Evolutionary conservation across 352 stramenopile genomes (phyloP).

Genomic region (Blastocystis sp.): DNA sequence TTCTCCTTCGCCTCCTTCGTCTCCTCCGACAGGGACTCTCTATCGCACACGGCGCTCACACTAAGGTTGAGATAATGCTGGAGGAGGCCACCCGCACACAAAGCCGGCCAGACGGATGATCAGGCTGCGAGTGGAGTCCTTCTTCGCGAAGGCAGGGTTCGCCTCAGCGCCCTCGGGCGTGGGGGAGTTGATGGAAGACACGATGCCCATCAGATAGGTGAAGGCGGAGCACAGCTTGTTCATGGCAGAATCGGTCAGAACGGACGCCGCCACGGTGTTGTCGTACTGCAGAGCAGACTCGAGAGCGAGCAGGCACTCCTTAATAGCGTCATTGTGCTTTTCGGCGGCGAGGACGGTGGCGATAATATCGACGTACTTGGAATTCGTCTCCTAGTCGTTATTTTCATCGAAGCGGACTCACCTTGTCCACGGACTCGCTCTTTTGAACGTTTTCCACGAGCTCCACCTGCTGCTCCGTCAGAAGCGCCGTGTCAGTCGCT

Average conservation of each 20-base stretch:
- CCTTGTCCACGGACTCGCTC: background rate
- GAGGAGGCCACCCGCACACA: background rate
- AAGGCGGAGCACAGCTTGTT: constrained; percentile 13
- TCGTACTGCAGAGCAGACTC: too few relatives aligned
- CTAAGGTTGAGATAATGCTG: background rate
- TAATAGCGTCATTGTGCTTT: too few relatives aligned
- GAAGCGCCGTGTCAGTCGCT: constrained; percentile 26
- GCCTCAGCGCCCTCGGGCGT: background rate
- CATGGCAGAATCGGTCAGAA: background rate
- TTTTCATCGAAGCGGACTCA: background rate
- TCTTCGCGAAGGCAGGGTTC: background rate
- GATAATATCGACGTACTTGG: too few relatives aligned
- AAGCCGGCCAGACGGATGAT: constrained; percentile 33
- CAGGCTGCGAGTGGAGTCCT: background rate
- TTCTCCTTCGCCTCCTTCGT: background rate
- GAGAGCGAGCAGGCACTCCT: too few relatives aligned
- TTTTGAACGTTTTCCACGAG: background rate
- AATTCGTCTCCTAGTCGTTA: too few relatives aligned
- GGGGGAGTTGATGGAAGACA: constrained; percentile 12
- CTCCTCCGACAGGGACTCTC: background rate
- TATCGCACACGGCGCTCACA: background rate
- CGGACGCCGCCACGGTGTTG: too few relatives aligned
- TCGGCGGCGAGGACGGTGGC: too few relatives aligned
- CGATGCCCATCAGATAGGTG: background rate
- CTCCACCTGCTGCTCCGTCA: constrained; percentile 41